Conservation (phyloP, 306 rosid genomes). For the Biancaea sappan region DNA sequence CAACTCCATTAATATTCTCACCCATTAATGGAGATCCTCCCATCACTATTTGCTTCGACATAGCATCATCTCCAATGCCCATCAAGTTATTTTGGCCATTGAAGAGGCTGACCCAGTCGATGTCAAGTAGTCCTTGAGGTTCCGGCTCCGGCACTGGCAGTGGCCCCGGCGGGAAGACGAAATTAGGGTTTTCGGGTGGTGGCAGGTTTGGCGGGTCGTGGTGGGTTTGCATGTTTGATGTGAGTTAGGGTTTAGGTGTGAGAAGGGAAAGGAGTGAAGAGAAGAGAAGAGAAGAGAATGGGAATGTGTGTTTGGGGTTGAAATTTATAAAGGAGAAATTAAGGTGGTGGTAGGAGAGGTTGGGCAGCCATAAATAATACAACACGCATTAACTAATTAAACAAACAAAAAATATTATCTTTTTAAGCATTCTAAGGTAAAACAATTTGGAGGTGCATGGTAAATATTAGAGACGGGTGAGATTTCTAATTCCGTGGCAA, state of each 20-base stretch:
- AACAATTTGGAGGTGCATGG: no score
- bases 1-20: neutral
- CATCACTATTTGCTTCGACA: no score
- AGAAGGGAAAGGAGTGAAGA: neutral
- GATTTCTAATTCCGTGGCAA: no score
- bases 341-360: conserved; percentile 68
- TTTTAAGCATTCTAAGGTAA: no score
- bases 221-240: conserved; percentile 50
- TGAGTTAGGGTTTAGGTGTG: neutral
- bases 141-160: conserved; percentile 32
- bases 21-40: no score
- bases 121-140: conserved; percentile 40
- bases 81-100: conserved; percentile 44
- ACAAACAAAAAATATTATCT: no score
- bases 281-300: no score
- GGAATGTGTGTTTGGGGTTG: conserved; percentile 29
- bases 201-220: conserved; percentile 40
- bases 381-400: neutral
- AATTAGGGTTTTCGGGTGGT: conserved; percentile 40
- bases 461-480: no score
- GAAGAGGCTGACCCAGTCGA: conserved; percentile 71
- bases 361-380: conserved; percentile 44
- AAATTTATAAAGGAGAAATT: conserved; percentile 44
- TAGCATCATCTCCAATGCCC: neutral
- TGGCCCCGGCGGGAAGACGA: conserved; percentile 37